phyloP scores from a whole-genome alignment of 2,329 filamentous ascomycete genomes.

The Aspergillus puulaauensis region DNA sequence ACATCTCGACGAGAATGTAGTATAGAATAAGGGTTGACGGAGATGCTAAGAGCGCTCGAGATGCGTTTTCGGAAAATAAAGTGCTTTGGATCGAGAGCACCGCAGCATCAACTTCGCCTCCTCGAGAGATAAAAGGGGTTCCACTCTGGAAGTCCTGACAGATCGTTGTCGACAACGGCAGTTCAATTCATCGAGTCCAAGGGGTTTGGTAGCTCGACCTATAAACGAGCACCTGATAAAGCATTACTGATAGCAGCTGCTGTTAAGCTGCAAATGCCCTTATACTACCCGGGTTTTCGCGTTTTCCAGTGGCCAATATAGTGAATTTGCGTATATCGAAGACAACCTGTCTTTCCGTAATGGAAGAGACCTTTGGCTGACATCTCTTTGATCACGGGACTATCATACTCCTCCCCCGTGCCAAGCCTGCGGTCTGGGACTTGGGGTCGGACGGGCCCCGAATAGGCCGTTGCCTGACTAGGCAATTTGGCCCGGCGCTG shows the following conservation, averaged over 20 bases:
- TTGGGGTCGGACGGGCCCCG: not conserved
- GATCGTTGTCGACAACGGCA: slow-evolving; percentile 1
- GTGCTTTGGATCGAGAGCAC: not conserved
- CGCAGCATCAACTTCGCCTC: not conserved
- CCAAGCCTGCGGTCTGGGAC: not conserved
- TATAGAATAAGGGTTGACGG: not conserved
- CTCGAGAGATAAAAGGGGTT: not conserved
- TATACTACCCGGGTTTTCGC: not conserved
- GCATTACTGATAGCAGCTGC: slow-evolving; percentile 15
- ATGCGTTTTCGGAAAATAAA: not conserved
- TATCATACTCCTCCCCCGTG: not conserved
- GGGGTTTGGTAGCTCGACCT: slow-evolving; percentile 3
- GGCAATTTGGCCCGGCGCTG: not conserved
- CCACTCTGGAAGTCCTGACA: not conserved
- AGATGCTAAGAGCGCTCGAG: not conserved
- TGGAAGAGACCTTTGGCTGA: not conserved
- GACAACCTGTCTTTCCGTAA: not conserved
- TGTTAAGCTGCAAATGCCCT: slow-evolving; percentile 2
- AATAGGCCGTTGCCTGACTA: not conserved
- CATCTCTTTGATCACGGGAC: slow-evolving; percentile 6
- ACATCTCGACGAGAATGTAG: slow-evolving; percentile 22
- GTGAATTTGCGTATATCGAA: not conserved
- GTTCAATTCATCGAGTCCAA: slow-evolving; percentile 14
- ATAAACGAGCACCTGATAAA: slow-evolving; percentile 5
- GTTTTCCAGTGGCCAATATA: not conserved